These are phyloP conservation scores for Domatiomyces globalis DNA, from an alignment of 2,329 filamentous ascomycete species.

Conservation along the genomic window DNA sequence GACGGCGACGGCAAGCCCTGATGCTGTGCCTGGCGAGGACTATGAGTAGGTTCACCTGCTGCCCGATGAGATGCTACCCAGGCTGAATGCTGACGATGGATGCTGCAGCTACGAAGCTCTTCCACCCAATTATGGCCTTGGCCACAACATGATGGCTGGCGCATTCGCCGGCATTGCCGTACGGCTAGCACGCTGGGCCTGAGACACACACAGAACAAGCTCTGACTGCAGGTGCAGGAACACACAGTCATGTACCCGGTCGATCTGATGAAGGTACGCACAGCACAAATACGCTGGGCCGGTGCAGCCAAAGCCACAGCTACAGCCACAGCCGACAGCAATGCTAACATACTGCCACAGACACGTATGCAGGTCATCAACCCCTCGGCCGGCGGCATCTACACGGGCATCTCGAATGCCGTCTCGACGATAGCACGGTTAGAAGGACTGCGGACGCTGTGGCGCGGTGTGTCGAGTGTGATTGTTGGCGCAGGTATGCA, in stretches of 20 bases:
- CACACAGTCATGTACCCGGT: conserved; percentile 99
- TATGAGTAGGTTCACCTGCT: conserved; percentile 28
- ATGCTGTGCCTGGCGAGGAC: conserved; percentile 31
- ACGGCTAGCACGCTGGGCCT: conserved; percentile 25
- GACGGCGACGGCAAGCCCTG: conserved; percentile 14
- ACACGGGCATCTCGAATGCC: conserved; percentile 81
- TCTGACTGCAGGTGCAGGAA: conserved; percentile 45
- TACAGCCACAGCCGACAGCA: conserved; percentile 2
- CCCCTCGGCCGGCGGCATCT: conserved; percentile 63
- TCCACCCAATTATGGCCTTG: conserved; percentile 82
- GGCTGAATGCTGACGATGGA: conserved; percentile 1
- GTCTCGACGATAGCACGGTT: conserved; percentile 81
- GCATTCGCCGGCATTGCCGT: conserved; percentile 94
- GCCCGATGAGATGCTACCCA: neutral
- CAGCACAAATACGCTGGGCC: conserved; percentile 7
- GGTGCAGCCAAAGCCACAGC: too few relatives aligned
- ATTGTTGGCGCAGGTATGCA: conserved; percentile 77
- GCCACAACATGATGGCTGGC: conserved; percentile 89
- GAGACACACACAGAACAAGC: conserved; percentile 7
- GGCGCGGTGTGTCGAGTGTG: conserved; percentile 93
- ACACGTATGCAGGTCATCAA: conserved; percentile 97
- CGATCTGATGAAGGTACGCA: conserved; percentile 81
- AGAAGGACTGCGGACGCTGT: conserved; percentile 81
- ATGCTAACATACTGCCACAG: conserved; percentile 34
- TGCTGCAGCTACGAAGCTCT: conserved; percentile 68